phyloP scores from a whole-genome alignment of 2,329 filamentous ascomycete species.

The Cladophialophora carrionii region DNA sequence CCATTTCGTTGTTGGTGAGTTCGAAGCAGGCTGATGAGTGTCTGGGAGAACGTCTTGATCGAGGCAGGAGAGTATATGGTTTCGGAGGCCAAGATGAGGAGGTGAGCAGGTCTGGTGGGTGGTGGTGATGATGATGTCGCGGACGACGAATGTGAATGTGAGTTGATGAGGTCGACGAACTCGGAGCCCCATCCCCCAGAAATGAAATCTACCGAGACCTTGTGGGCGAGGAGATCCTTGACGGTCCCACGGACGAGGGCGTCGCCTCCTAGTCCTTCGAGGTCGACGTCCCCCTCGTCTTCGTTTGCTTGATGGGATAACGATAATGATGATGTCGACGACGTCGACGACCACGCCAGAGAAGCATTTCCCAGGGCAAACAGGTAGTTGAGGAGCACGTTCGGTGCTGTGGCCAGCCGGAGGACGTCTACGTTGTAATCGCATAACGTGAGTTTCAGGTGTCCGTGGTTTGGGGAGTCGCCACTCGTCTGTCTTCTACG shows the following conservation, averaged over 20 bases:
- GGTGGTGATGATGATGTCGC: neutral
- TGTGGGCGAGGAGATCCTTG: constrained; percentile 45
- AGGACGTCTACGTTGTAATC: constrained; percentile 66
- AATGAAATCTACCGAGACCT: constrained; percentile 58
- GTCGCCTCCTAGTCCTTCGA: constrained; percentile 43
- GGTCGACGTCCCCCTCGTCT: constrained; percentile 46
- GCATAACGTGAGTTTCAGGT: constrained; percentile 58
- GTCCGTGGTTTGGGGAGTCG: constrained; percentile 27
- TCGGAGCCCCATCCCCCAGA: constrained; percentile 63
- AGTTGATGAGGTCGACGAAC: constrained; percentile 49
- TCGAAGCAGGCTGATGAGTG: constrained; percentile 56
- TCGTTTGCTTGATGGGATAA: constrained; percentile 21
- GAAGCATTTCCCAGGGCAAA: constrained; percentile 1
- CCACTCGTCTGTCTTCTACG: constrained; percentile 39
- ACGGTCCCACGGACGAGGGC: constrained; percentile 55
- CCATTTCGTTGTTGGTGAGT: constrained; percentile 32
- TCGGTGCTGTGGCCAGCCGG: constrained; percentile 63
- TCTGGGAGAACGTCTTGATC: constrained; percentile 59
- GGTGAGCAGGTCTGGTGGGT: constrained; percentile 10
- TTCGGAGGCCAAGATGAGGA: constrained; percentile 62
- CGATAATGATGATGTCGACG: neutral
- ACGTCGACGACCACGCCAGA: too few species aligned
- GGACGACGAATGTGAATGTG: constrained; percentile 25
- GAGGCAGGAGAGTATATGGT: constrained; percentile 66
- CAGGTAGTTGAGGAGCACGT: constrained; percentile 60